Conservation (phyloP, 306 rosid species). For the Lagenaria siceraria region DNA sequence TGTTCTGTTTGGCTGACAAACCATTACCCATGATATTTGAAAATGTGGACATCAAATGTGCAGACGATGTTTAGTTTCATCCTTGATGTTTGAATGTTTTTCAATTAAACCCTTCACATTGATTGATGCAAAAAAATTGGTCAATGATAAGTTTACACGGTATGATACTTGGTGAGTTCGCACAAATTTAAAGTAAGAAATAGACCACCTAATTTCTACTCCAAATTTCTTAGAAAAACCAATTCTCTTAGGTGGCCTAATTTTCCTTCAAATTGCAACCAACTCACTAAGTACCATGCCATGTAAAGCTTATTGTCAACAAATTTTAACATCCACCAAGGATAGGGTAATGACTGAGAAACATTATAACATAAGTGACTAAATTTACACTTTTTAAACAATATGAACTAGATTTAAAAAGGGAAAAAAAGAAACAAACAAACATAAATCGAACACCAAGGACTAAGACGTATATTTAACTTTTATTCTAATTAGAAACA, state of each 20-base stretch:
- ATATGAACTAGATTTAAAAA: too few relatives aligned
- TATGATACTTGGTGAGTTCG: neutral
- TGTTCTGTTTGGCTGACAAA: neutral
- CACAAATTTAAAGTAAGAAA: neutral
- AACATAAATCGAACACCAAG: neutral
- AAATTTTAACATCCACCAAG: neutral
- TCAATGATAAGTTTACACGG: neutral
- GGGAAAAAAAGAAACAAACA: neutral
- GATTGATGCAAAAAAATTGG: too few relatives aligned
- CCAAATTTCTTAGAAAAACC: neutral
- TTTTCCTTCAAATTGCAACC: neutral
- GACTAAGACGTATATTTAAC: neutral
- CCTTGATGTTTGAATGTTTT: neutral
- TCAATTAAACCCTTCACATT: neutral
- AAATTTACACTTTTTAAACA: too few relatives aligned
- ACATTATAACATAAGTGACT: neutral
- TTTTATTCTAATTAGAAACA: too few relatives aligned
- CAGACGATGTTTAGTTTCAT: neutral
- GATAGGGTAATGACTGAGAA: neutral
- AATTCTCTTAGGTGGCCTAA: neutral
- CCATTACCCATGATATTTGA: neutral
- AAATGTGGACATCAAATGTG: neutral
- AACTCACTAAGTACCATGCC: neutral
- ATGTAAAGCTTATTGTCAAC: neutral
- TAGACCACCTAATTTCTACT: neutral